A percentile compares a stretch with the other conserved stretches of the same genome.
Evolutionary conservation across 1,284 basidiomycete genomes (phyloP).

Genomic region (Leccinum fuscescens): DNA sequence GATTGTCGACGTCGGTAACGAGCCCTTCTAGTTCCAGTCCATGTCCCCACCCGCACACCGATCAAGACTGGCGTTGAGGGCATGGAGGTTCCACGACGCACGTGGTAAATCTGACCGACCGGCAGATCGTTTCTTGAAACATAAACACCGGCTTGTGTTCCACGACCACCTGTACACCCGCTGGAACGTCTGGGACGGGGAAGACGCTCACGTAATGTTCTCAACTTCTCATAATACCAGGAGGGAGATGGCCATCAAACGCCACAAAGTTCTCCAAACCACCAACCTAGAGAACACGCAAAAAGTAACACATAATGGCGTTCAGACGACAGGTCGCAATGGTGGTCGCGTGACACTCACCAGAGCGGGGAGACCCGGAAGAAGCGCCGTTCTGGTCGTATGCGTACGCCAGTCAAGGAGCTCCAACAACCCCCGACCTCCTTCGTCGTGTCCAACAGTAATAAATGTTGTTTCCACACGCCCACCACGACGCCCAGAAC

Average conservation of each 20-base stretch:
- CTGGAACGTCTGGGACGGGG: slow-evolving; percentile 22
- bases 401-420: slow-evolving; percentile 28
- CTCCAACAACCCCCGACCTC: slow-evolving; percentile 22
- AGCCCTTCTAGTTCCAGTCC: neutral
- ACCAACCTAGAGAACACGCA: slow-evolving; percentile 17
- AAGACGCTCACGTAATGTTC: slow-evolving; percentile 26
- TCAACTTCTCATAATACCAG: slow-evolving; percentile 27
- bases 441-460: slow-evolving; percentile 25
- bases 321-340: neutral
- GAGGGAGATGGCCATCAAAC: slow-evolving; percentile 20
- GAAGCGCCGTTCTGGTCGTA: slow-evolving; percentile 25
- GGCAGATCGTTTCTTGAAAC: slow-evolving; percentile 24
- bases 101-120: slow-evolving; percentile 29
- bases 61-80: neutral
- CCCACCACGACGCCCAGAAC: slow-evolving; percentile 24
- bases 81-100: slow-evolving; percentile 11
- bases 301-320: neutral
- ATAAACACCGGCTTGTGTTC: slow-evolving; percentile 28
- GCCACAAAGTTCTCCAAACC: slow-evolving; percentile 25
- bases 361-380: slow-evolving; percentile 22
- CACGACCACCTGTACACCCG: slow-evolving; percentile 20
- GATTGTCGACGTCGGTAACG: too few relatives aligned
- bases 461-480: slow-evolving; percentile 24
- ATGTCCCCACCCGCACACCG: neutral
- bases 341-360: slow-evolving; percentile 12